Conservation (phyloP, 2,329 filamentous ascomycete genomes). For the Cladophialophora chaetospira region DNA sequence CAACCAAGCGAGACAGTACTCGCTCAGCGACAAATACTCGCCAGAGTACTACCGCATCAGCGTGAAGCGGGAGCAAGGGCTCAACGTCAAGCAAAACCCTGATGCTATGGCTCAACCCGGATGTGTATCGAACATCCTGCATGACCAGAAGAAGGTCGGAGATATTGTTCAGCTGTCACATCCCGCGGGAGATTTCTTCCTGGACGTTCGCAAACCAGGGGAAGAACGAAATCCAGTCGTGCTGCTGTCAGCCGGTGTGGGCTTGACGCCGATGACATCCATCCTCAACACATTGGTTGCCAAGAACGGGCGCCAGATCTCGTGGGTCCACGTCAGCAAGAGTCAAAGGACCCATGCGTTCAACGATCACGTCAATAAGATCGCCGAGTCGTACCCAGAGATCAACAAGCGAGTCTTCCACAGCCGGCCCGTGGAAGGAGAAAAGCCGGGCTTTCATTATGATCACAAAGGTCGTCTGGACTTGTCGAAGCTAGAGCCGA, state of each 20-base stretch:
- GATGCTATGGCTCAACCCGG: constrained; percentile 58
- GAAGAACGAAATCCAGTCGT: constrained; percentile 53
- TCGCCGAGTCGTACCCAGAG: constrained; percentile 48
- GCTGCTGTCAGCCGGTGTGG: constrained; percentile 64
- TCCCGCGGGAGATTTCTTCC: constrained; percentile 63
- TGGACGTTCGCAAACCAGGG: constrained; percentile 40
- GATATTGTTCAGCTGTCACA: constrained; percentile 67
- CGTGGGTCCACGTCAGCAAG: constrained; percentile 63
- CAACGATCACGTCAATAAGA: constrained; percentile 52
- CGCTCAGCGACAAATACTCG: constrained; percentile 62
- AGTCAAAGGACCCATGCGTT: constrained; percentile 54
- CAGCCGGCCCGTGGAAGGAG: constrained; percentile 47
- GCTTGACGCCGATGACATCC: constrained; percentile 62
- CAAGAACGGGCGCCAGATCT: constrained; percentile 53
- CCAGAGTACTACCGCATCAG: constrained; percentile 66
- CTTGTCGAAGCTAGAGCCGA: constrained; percentile 56
- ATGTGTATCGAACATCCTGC: constrained; percentile 69
- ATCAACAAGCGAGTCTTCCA: constrained; percentile 61
- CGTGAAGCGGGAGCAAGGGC: constrained; percentile 66
- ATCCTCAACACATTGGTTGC: constrained; percentile 59
- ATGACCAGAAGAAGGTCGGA: constrained; percentile 62
- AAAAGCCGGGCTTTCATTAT: constrained; percentile 60
- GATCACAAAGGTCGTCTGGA: constrained; percentile 61
- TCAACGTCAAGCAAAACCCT: constrained; percentile 47
- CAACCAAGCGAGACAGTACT: constrained; percentile 70